Conservation (phyloP, 208 protist species). For the Leptomonas pyrrhocoris region DNA sequence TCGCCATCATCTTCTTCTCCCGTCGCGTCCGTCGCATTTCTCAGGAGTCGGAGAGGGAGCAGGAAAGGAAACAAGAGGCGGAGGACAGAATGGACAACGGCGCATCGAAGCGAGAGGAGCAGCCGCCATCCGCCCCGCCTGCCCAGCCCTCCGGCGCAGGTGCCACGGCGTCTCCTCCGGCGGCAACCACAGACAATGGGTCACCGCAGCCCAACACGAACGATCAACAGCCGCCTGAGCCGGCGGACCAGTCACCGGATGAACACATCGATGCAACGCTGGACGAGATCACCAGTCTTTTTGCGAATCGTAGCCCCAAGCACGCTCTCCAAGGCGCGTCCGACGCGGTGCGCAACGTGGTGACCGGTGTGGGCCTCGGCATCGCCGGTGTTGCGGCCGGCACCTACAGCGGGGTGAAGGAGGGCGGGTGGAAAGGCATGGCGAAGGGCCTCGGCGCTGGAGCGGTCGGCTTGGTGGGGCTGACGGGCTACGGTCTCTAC, state of each 20-base stretch:
- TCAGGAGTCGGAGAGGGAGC: background rate
- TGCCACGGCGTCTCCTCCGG: background rate
- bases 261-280: slow-evolving; percentile 3
- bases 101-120: background rate
- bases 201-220: background rate
- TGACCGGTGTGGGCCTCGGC: slow-evolving; percentile 42
- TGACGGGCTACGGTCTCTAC: slow-evolving; percentile 39
- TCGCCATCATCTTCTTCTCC: slow-evolving; percentile 16
- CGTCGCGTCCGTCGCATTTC: background rate
- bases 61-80: background rate
- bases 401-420: slow-evolving; percentile 27
- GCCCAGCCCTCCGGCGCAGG: background rate
- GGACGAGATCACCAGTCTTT: slow-evolving; percentile 40
- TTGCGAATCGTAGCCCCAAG: slow-evolving; percentile 45
- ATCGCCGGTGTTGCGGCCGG: slow-evolving; percentile 34
- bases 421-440: slow-evolving; percentile 32
- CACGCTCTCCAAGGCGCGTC: slow-evolving; percentile 42
- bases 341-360: slow-evolving; percentile 38
- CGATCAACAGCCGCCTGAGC: background rate
- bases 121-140: background rate
- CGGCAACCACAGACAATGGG: background rate
- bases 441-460: slow-evolving; percentile 49
- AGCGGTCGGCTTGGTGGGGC: slow-evolving; percentile 19
- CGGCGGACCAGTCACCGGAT: background rate
- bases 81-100: background rate